Percentiles rank a stretch among this genome's conserved stretches.
Conservation (phyloP, 2,329 filamentous ascomycete genomes). For the Tolypocladium endophyticum region DNA sequence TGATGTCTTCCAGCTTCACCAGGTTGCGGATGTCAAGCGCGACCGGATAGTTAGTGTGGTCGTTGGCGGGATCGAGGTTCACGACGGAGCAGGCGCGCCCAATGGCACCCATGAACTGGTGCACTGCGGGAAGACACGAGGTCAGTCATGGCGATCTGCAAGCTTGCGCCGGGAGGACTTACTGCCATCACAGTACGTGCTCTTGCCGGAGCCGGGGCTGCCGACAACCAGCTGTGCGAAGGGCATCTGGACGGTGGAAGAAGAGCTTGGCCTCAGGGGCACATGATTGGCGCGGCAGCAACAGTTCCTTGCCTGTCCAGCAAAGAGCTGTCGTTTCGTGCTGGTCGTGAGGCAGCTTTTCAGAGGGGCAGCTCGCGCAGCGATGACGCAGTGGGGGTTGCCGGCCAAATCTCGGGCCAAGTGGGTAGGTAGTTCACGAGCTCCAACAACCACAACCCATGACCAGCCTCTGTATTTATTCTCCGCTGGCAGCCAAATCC, state of each 20-base stretch:
- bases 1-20: constrained; percentile 86
- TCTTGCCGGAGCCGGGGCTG: constrained; percentile 92
- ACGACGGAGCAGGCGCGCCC: constrained; percentile 90
- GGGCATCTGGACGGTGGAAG: constrained; percentile 32
- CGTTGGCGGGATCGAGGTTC: constrained; percentile 95
- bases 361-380: background rate
- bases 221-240: constrained; percentile 77
- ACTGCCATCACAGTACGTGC: constrained; percentile 96
- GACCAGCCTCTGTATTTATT: background rate
- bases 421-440: constrained; percentile 2
- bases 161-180: constrained; percentile 17
- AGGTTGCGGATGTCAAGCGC: constrained; percentile 85
- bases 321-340: background rate
- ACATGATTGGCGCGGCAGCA: constrained; percentile 9
- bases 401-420: constrained; percentile 4
- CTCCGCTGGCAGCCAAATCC: background rate
- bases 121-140: constrained; percentile 42
- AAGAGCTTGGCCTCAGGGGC: constrained; percentile 9
- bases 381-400: background rate
- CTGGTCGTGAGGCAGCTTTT: background rate
- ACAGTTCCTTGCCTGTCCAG: background rate
- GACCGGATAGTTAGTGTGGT: constrained; percentile 77
- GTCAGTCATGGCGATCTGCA: background rate
- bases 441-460: constrained; percentile 5
- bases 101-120: constrained; percentile 95